These are phyloP conservation scores for Thermothelomyces thermophilus DNA, from an alignment of 2,329 filamentous ascomycete genomes.

Conservation along the genomic window DNA sequence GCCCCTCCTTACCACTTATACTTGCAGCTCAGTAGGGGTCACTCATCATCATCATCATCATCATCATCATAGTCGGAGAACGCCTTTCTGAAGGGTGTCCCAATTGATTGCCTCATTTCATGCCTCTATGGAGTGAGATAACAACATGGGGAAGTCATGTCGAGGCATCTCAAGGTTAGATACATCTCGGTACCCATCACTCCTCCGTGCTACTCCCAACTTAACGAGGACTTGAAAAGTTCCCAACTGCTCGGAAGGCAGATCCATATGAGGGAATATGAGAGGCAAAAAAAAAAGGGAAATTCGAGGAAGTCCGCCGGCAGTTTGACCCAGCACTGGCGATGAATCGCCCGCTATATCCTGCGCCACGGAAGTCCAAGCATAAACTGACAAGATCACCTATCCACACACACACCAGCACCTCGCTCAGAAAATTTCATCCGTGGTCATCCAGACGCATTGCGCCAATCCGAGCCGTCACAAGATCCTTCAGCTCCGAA, in stretches of 20 bases:
- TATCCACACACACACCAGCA: background rate
- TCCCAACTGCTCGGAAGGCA: slow-evolving; percentile 10
- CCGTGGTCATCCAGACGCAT: slow-evolving; percentile 1
- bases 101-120: background rate
- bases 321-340: background rate
- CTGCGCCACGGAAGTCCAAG: background rate
- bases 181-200: slow-evolving; percentile 13
- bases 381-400: background rate
- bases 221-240: slow-evolving; percentile 9
- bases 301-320: background rate
- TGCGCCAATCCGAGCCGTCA: background rate
- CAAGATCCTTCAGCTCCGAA: slow-evolving; percentile 1
- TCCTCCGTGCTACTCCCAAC: slow-evolving; percentile 7
- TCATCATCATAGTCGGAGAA: too few species aligned
- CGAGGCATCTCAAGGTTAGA: slow-evolving; percentile 9
- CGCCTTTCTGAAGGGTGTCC: background rate
- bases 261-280: background rate
- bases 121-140: slow-evolving; percentile 9
- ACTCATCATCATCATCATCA: too few species aligned
- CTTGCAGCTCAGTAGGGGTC: too few species aligned
- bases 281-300: slow-evolving; percentile 1
- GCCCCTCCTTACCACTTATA: too few species aligned
- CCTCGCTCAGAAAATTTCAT: slow-evolving; percentile 3
- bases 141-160: slow-evolving; percentile 7
- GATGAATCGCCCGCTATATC: background rate